Conservation (phyloP, 2,329 filamentous ascomycete species). For the Aspergillus fumigatus region DNA sequence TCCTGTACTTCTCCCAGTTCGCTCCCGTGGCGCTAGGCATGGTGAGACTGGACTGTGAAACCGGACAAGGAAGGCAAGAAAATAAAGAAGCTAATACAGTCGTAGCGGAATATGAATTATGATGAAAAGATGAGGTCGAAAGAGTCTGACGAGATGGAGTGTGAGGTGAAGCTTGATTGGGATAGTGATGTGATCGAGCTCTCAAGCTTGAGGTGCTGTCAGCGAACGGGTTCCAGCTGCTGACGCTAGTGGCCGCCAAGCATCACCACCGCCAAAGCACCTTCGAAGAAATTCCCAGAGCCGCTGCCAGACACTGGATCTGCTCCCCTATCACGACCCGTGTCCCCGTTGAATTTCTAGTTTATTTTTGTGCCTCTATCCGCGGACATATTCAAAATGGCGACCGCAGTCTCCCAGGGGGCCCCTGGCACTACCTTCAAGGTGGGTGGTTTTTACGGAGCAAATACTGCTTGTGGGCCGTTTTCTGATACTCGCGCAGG, state of each 20-base stretch:
- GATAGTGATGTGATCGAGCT: slow-evolving; percentile 29
- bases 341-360: slow-evolving; percentile 18
- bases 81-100: slow-evolving; percentile 3
- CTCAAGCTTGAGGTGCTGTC: slow-evolving; percentile 12
- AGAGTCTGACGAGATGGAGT: slow-evolving; percentile 14
- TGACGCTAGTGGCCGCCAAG: slow-evolving; percentile 38
- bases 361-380: slow-evolving; percentile 21
- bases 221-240: slow-evolving; percentile 29
- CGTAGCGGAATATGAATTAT: background rate
- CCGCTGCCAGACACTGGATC: slow-evolving; percentile 19
- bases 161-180: slow-evolving; percentile 17
- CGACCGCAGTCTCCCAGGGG: slow-evolving; percentile 43
- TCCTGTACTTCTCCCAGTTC: slow-evolving; percentile 98
- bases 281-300: slow-evolving; percentile 37
- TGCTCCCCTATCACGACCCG: slow-evolving; percentile 19
- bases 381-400: slow-evolving; percentile 42
- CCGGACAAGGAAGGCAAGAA: slow-evolving; percentile 10
- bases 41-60: slow-evolving; percentile 34
- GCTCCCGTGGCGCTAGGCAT: slow-evolving; percentile 92
- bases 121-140: background rate
- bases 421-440: slow-evolving; percentile 63
- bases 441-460: slow-evolving; percentile 37
- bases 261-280: slow-evolving; percentile 37
- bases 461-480: slow-evolving; percentile 24
- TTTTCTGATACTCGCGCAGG: slow-evolving; percentile 47